Evolutionary conservation across 768 basidiomycete genomes (phyloP), one percentile per base, ranked within the genome.

Genomic region (Imleria badia): DNA sequence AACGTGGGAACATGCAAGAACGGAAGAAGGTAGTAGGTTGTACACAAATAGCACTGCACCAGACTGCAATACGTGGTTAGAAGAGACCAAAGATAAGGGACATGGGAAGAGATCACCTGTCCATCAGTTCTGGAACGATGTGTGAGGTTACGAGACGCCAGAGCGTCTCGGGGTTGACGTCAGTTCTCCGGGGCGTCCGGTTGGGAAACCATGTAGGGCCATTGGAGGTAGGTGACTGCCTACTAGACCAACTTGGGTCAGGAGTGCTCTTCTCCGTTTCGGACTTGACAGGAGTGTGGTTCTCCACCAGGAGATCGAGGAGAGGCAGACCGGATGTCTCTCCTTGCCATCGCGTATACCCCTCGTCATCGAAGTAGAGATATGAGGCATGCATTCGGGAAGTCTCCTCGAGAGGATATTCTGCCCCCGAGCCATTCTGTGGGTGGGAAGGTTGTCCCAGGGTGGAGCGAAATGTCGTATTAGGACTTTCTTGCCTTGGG

Each of bases 1-100:
- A 95, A 96, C 6, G 88, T 86, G 19, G 94, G 94, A 57, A 96
- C 86, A 59, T 97, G 94, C 30, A 97, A 78, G 72, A 96, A 95
- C 8, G 94, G 94, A 66, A 95, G 83, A 52, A 95, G 79, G 56
- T 95, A 92, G 68, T 92, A 92, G n/a, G 93, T 89, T 38, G 94
- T 97, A 20, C 91, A 94, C 54, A 97, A 75, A 72, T 87, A 91
- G 70, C 85, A 89, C 64, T 89, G 89, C 3, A 91, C 87, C 54
- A 91, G 78, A 63, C 89, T 91, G 48, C 41, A 42, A 34, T 44
- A 51, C 54, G 23, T 49, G 51, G 51, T 62, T 41, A 60, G 57
- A 61, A 54, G 58, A 48, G 29, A 45, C 50, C 35, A 33, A 48
- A 48, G 43, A 30, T 40, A 56, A 41, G 50, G 45, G 29, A 51